A percentile compares a stretch with the other conserved stretches of the same genome.
These are phyloP conservation scores for Paecilomyces sp. DNA, from an alignment of 2,329 filamentous ascomycete species.

Conservation along the genomic window DNA sequence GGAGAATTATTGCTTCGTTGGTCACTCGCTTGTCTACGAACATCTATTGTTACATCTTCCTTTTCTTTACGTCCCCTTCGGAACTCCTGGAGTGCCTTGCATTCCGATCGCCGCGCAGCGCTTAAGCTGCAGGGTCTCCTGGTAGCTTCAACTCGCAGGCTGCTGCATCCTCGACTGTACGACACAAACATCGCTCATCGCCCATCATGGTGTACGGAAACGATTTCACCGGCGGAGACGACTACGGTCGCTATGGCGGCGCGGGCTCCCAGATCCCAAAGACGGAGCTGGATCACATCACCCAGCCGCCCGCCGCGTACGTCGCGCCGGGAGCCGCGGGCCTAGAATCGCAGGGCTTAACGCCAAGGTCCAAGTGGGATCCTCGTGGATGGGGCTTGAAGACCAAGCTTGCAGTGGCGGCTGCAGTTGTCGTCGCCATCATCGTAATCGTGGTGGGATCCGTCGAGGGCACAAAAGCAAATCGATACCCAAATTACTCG, in stretches of 20 bases:
- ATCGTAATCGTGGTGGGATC: slow-evolving; percentile 43
- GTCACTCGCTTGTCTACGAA: not conserved
- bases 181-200: not conserved
- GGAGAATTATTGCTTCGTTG: not conserved
- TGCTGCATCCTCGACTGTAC: not conserved
- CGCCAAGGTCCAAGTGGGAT: slow-evolving; percentile 34
- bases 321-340: not conserved
- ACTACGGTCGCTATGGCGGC: slow-evolving; percentile 13
- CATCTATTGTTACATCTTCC: not conserved
- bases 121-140: not conserved
- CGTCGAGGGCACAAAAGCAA: slow-evolving; percentile 27
- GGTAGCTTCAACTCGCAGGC: not conserved
- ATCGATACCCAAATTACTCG: slow-evolving; percentile 39
- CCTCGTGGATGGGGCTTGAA: slow-evolving; percentile 49
- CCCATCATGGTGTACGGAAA: not conserved
- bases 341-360: slow-evolving; percentile 2
- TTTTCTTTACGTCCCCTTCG: not conserved
- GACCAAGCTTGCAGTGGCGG: slow-evolving; percentile 40
- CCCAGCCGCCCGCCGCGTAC: slow-evolving; percentile 12
- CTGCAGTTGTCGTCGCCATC: slow-evolving; percentile 35
- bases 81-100: not conserved
- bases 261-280: slow-evolving; percentile 13
- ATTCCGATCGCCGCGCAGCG: not conserved
- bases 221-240: slow-evolving; percentile 5
- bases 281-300: slow-evolving; percentile 6